Evolutionary conservation across 2,329 filamentous ascomycete genomes (phyloP), one percentile per base, ranked within the genome.

Genomic region (Magnaporthales sp.): DNA sequence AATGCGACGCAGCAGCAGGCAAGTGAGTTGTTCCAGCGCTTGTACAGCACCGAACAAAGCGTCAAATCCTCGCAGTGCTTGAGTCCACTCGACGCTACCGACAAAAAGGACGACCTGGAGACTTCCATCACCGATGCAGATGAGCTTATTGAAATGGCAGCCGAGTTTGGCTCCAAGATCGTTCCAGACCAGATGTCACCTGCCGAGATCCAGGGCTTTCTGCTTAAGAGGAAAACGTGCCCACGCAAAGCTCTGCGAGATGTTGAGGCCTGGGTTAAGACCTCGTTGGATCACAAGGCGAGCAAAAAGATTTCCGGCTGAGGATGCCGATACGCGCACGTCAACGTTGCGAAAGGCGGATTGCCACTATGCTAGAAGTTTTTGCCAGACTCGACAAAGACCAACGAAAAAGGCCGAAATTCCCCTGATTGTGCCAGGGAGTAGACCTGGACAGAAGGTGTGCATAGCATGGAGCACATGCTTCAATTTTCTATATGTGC

Each of bases 161-260:
- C 69, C 5, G 71, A 78, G 31, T 90, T 90, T 71, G 80, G 83
- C 1, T 70, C 75, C 2, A 77, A 80, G 66, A 81, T 90, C n/a
- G 84, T 85, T 0, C 75, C 80, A n/a, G 76, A 75, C 2, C 74
- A 76, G 58, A 83, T 88, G 68, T 83, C 80, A 29, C 86, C 87
- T 0, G 88, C 88, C 0, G 84, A 89, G 74, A 84, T 90, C 58
- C 87, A 89, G 73, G 87, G 86, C 0, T 90, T 88, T 74, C 72
- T 90, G 67, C 76, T 89, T 60, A 87, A 86, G 75, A 77, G 85
- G 58, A 89, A 89, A 77, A 84, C 83, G 76, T 79, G 81, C 46
- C 86, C 87, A 7, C 76, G 77, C 11, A 78, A 80, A 70, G 87
- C 88, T 2, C 72, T 88, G 38, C 76, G 77, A 24, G 84, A 88